Conservation (phyloP, 1,284 basidiomycete genomes). For the Xerocomus subilludens region DNA sequence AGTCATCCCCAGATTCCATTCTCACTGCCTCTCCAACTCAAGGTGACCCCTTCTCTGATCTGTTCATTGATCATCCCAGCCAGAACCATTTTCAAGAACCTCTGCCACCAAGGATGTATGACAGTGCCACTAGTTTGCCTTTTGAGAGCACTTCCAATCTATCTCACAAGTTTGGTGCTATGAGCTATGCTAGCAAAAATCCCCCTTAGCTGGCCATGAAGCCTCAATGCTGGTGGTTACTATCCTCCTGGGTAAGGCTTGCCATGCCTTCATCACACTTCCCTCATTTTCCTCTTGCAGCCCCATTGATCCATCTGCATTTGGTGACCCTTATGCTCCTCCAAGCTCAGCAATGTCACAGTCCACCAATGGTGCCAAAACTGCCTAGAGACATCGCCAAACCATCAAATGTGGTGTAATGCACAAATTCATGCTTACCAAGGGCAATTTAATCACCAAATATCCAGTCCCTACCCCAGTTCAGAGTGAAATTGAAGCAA, state of each 20-base stretch:
- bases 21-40: conserved; percentile 64
- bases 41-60: conserved; percentile 64
- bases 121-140: conserved; percentile 59
- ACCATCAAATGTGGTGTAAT: conserved; percentile 93
- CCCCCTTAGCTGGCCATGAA: conserved; percentile 71
- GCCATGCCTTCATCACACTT: too few relatives aligned
- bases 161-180: conserved; percentile 63
- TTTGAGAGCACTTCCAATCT: conserved; percentile 68
- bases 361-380: conserved; percentile 73
- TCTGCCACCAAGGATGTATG: conserved; percentile 52
- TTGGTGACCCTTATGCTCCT: conserved; percentile 74
- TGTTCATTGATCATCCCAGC: conserved; percentile 74
- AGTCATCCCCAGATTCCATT: conserved; percentile 19
- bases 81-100: conserved; percentile 72
- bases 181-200: conserved; percentile 69
- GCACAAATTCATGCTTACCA: conserved; percentile 92
- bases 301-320: conserved; percentile 68
- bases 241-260: conserved; percentile 75
- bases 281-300: conserved; percentile 51
- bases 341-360: conserved; percentile 74
- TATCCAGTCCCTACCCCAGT: conserved; percentile 92
- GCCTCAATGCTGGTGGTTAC: conserved; percentile 65
- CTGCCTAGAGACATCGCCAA: conserved; percentile 86
- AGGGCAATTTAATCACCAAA: conserved; percentile 91
- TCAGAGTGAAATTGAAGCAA: conserved; percentile 84